phyloP scores from a whole-genome alignment of 2,329 filamentous ascomycete species.

The Pseudogymnoascus sp. region DNA sequence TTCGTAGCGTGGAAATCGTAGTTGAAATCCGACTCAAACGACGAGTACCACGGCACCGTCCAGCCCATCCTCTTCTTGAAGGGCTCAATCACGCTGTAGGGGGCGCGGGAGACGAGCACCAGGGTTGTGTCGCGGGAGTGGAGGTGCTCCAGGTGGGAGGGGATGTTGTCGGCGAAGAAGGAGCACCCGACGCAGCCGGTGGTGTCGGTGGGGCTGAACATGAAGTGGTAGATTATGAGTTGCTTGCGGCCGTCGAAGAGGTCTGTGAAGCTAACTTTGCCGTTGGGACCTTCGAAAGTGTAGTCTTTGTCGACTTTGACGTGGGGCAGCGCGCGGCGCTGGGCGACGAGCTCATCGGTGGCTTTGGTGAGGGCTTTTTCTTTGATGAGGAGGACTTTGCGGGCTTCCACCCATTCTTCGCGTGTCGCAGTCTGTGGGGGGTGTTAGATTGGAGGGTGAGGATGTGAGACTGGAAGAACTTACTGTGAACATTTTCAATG shows the following conservation, averaged over 20 bases:
- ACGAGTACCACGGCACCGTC: conserved; percentile 35
- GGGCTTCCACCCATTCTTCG: conserved; percentile 29
- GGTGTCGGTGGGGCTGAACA: conserved; percentile 31
- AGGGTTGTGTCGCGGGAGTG: conserved; percentile 31
- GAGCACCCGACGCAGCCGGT: conserved; percentile 33
- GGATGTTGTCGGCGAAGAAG: conserved; percentile 32
- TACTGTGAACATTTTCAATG: background rate
- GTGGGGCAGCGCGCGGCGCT: conserved; percentile 32
- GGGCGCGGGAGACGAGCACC: conserved; percentile 32
- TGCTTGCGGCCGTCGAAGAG: conserved; percentile 30
- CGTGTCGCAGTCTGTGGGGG: conserved; percentile 24
- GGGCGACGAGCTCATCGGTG: conserved; percentile 23
- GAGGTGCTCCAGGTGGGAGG: conserved; percentile 30
- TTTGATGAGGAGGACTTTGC: conserved; percentile 28
- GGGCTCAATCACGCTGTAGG: conserved; percentile 29
- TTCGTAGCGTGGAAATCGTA: conserved; percentile 32
- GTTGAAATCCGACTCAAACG: conserved; percentile 31
- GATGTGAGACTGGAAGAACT: background rate
- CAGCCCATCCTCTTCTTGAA: conserved; percentile 33
- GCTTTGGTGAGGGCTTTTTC: conserved; percentile 29
- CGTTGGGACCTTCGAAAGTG: conserved; percentile 28
- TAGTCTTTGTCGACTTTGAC: conserved; percentile 31
- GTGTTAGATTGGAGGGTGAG: background rate
- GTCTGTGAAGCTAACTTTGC: conserved; percentile 22
- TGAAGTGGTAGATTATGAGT: conserved; percentile 39